Percentiles rank a stretch among this genome's conserved stretches.
Evolutionary conservation across 2,329 filamentous ascomycete genomes (phyloP).

Genomic region (Colletotrichum zoysiae): DNA sequence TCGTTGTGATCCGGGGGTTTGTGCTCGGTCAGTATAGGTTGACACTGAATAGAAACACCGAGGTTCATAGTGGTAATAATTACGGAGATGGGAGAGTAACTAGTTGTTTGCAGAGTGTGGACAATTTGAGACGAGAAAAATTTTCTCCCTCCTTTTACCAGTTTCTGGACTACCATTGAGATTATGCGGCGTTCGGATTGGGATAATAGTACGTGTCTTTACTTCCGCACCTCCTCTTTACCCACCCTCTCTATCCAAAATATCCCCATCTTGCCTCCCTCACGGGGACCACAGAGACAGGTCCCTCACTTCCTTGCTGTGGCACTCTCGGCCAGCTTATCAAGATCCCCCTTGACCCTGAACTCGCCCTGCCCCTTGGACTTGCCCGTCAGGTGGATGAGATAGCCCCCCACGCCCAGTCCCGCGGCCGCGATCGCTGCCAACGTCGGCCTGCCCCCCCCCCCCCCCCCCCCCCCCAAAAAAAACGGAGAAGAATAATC

Average conservation of each 20-base stretch:
- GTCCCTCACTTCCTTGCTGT: constrained; percentile 4
- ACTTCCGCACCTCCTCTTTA: not conserved
- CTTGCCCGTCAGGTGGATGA: constrained; percentile 38
- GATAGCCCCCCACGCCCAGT: constrained; percentile 20
- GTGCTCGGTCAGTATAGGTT: too few relatives aligned
- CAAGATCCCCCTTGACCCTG: constrained; percentile 7
- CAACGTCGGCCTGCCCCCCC: constrained; percentile 15
- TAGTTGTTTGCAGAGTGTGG: too few relatives aligned
- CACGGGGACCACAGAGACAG: not conserved
- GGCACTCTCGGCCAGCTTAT: constrained; percentile 13
- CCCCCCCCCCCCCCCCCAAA: too few relatives aligned
- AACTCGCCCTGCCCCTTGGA: constrained; percentile 5
- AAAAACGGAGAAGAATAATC: not conserved
- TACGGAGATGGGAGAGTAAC: too few relatives aligned
- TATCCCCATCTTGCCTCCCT: not conserved
- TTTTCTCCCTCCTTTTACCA: too few relatives aligned
- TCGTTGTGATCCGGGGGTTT: too few relatives aligned
- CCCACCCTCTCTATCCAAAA: not conserved
- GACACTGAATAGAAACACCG: too few relatives aligned
- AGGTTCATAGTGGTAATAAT: too few relatives aligned
- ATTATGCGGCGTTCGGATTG: not conserved
- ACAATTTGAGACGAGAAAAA: too few relatives aligned
- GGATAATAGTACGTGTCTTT: not conserved
- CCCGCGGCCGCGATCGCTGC: constrained; percentile 35
- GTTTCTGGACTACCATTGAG: not conserved